Base-by-base conservation (phyloP, 192 early-diverging fungal species). In the Coemansia sp. region DNA sequence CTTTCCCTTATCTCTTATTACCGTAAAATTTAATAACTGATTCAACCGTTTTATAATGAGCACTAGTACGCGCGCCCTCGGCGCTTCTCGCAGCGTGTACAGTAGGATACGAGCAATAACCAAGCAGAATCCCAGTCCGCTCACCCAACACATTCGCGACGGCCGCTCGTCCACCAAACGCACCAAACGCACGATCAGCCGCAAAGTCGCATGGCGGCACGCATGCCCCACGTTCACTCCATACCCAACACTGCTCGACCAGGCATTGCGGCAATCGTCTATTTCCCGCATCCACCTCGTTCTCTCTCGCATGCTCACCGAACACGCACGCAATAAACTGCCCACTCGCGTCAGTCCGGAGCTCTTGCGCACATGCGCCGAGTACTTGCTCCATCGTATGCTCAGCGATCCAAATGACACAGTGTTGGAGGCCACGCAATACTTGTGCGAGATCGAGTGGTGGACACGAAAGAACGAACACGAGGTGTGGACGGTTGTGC, bases 121-220 rank as follows among this genome's bases (percentile, higher is more conserved):
- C 0, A n/a, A 55, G 5, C 24, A 25, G 2, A 11, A 55, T 7
- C 23, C 53, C 2, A 55, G 24, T 3, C 27, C 27, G 7, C 29
- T 55, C 11, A 29, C 24, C 12, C 53, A 55, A 25, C 23, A 55
- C 4, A 55, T 55, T n/a, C 53, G 23, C 7, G 11, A 14, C 5
- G 69, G 69, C 3, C 21, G 49, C 6, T 19, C 23, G 14, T 51
- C 59, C 14, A 49, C 69, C 15, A 27, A 54, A 12, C 38, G 39
- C 37, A 65, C 56, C 23, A 71, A 71, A 21, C 38, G 45, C 15
- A 27, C 24, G 7, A 62, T 50, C 1, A 73, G 63, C 24, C 38
- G 57, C n/a, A 71, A 71, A 39, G 69, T 71, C 5, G 69, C 69
- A 3, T 71, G 69, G 69, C 63, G 60, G 35, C 69, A 71, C 12